These are phyloP conservation scores for Xylaria sp. DNA, from an alignment of 2,329 filamentous ascomycete genomes.

Conservation along the genomic window DNA sequence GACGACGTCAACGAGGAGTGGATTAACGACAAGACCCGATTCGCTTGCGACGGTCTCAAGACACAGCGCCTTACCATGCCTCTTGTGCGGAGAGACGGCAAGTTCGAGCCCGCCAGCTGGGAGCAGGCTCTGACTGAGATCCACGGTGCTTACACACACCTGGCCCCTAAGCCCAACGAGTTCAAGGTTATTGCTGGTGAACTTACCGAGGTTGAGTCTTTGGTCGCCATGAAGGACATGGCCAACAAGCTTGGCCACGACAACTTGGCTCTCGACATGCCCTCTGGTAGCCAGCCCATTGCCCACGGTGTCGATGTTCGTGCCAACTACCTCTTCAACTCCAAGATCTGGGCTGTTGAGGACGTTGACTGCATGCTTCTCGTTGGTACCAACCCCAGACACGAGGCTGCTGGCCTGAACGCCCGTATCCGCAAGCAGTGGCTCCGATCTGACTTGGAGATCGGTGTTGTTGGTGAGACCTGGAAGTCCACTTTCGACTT, in stretches of 20 bases:
- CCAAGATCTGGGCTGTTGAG: conserved; percentile 86
- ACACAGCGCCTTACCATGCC: conserved; percentile 94
- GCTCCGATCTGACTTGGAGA: conserved; percentile 88
- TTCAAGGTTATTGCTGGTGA: conserved; percentile 94
- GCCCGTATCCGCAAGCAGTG: conserved; percentile 97
- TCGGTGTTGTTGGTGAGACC: conserved; percentile 83
- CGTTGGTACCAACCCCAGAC: conserved; percentile 89
- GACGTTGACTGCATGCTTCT: conserved; percentile 89
- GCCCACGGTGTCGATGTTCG: conserved; percentile 91
- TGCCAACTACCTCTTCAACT: conserved; percentile 96
- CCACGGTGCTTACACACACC: conserved; percentile 68
- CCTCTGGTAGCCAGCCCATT: conserved; percentile 73
- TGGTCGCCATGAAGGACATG: conserved; percentile 95
- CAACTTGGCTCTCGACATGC: conserved; percentile 88
- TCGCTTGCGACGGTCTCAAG: conserved; percentile 93
- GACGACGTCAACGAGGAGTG: conserved; percentile 99
- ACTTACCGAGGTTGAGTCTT: conserved; percentile 83
- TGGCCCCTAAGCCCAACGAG: conserved; percentile 82
- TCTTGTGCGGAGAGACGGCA: conserved; percentile 78
- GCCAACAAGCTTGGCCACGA: conserved; percentile 96
- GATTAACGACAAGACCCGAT: conserved; percentile 98
- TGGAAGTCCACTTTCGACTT: conserved; percentile 96
- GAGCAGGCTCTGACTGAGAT: conserved; percentile 92
- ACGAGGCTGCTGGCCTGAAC: conserved; percentile 92
- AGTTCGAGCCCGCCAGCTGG: conserved; percentile 91